Base-by-base conservation (phyloP, 495 filamentous ascomycete species). In the Podospora appendiculata region DNA sequence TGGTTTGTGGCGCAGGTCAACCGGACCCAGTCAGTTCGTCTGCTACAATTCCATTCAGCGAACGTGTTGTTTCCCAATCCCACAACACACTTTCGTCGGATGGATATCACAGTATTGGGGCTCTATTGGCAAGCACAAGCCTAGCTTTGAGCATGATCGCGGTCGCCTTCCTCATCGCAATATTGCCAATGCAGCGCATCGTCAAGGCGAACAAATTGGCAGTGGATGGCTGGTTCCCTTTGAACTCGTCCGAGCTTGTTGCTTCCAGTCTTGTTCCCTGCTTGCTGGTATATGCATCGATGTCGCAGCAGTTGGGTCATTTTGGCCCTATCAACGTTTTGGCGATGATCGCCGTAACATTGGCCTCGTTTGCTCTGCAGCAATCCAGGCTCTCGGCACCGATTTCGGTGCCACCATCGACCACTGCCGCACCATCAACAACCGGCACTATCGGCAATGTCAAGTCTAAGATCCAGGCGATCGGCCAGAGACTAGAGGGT, bases 251-350 rank as follows among this genome's bases (percentile, higher is more conserved):
- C 52, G 57, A 53, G 49, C 56, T 68, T 59, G 61, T 56, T 58
- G 64, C 55, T 42, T 36, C 61, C 44, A 57, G 63, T 61, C 63
- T 68, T 65, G 63, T 68, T 55, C 64, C 65, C 60, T 50, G 41
- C 55, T 59, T 68, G 53, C 50, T 57, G 48, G 61, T 45, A 38
- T 52, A 18, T 13, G 43, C 48, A 17, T 35, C 58, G 55, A 53
- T 48, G 34, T 46, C 57, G 14, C 55, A 39, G 7, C 41, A 41
- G 41, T 32, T 50, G 53, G 57, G 41, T 39, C 16, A 19, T 1
- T 19, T 50, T 40, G 57, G 45, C 39, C 43, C 45, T 35, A 34
- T 54, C 18, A 58, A 57, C 55, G 49, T 48, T 3, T 51, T 64
- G 40, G 43, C 53, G 55, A 49, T 57, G 42, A 55, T 54, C 33